A percentile compares a stretch with the other conserved stretches of the same genome.
Evolutionary conservation across 306 rosid species (phyloP).

Genomic region (Malus sylvestris): DNA sequence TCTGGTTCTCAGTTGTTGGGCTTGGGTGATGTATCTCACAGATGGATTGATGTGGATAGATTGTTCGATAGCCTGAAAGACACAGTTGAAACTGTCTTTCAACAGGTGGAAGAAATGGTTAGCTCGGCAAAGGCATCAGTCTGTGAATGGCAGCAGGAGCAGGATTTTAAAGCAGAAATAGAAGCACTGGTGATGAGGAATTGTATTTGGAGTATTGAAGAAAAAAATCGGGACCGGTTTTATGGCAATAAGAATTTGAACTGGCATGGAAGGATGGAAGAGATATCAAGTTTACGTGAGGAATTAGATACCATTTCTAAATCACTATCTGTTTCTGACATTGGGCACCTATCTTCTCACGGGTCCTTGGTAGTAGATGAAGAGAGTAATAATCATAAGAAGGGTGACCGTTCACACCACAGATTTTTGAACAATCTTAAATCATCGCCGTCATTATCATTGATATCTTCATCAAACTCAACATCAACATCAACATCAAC

Average conservation of each 20-base stretch:
- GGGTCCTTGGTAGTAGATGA: conserved; percentile 64
- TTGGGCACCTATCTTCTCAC: conserved; percentile 52
- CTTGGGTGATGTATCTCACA: conserved; percentile 53
- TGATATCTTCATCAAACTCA: not conserved
- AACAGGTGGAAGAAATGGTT: conserved; percentile 36
- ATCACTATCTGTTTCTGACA: conserved; percentile 44
- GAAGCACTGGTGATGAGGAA: conserved; percentile 52
- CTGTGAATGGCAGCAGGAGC: conserved; percentile 62
- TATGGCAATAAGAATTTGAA: conserved; percentile 29
- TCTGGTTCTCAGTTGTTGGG: conserved; percentile 56
- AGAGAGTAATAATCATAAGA: conserved; percentile 36
- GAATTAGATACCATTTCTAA: conserved; percentile 57
- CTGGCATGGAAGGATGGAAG: conserved; percentile 41
- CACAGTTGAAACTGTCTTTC: conserved; percentile 31
- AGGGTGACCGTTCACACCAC: conserved; percentile 37
- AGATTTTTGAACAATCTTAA: conserved; percentile 28
- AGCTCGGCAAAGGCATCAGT: conserved; percentile 34
- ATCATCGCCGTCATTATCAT: not conserved
- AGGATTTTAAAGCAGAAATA: conserved; percentile 54
- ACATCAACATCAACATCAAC: not conserved
- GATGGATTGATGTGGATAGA: conserved; percentile 42
- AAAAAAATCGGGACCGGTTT: conserved; percentile 29
- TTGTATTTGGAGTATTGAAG: conserved; percentile 47
- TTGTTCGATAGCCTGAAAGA: conserved; percentile 37
- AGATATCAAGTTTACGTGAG: conserved; percentile 56